Conservation (phyloP, 1,284 basidiomycete species). For the Trametes sp. region DNA sequence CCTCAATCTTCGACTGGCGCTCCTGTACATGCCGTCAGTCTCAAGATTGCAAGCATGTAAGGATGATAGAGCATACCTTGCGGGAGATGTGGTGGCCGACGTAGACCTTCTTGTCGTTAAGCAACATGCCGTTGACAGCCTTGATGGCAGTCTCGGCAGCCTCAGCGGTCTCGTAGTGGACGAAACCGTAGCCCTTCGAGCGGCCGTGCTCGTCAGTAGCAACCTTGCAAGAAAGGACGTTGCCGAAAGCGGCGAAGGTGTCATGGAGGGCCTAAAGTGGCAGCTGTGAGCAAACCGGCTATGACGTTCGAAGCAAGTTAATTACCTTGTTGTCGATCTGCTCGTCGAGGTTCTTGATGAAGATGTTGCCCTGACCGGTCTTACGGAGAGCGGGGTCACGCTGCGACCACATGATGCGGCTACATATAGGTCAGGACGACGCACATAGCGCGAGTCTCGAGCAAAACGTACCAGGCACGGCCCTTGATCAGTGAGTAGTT, state of each 20-base stretch:
- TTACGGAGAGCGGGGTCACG: constrained; percentile 99
- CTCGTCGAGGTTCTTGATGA: constrained; percentile 99
- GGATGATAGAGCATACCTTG: constrained; percentile 66
- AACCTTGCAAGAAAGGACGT: constrained; percentile 99
- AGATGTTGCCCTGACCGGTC: constrained; percentile 99
- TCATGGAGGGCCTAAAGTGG: constrained; percentile 89
- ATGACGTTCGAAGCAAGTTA: constrained; percentile 16
- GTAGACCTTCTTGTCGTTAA: constrained; percentile 99
- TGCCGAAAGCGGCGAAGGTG: constrained; percentile 99
- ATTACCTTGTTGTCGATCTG: constrained; percentile 97
- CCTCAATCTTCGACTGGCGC: constrained; percentile 97
- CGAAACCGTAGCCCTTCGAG: constrained; percentile 97
- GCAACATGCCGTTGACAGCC: constrained; percentile 98
- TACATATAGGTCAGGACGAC: constrained; percentile 39
- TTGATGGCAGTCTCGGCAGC: constrained; percentile 97
- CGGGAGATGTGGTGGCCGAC: constrained; percentile 98
- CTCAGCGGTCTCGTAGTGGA: constrained; percentile 99
- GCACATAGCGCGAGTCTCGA: neutral
- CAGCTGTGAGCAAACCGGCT: neutral
- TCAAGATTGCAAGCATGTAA: neutral
- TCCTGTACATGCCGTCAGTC: constrained; percentile 57
- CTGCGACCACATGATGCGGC: constrained; percentile 99
- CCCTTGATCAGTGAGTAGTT: constrained; percentile 99
- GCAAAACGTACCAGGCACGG: constrained; percentile 82
- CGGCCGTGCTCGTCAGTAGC: constrained; percentile 93